Percentiles rank a stretch among this genome's conserved stretches.
These are phyloP conservation scores for Firmiana major DNA, from an alignment of 345 rosid species.

Conservation along the genomic window DNA sequence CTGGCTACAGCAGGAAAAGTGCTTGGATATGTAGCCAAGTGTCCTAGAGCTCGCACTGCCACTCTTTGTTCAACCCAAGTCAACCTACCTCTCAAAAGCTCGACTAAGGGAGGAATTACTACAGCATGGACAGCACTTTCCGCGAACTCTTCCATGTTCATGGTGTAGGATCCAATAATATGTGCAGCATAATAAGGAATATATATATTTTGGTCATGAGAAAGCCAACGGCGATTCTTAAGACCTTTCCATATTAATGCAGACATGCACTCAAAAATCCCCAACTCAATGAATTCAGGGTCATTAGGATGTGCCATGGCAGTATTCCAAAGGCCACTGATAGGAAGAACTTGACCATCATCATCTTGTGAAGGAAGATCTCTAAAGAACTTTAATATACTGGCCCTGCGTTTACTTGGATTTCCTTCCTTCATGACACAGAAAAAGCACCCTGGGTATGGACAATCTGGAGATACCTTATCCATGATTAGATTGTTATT, in stretches of 20 bases:
- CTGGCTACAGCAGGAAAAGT: conserved; percentile 77
- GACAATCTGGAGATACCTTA: conserved; percentile 80
- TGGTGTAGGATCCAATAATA: conserved; percentile 94
- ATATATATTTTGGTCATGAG: conserved; percentile 94
- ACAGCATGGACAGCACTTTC: conserved; percentile 83
- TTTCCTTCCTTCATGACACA: conserved; percentile 99
- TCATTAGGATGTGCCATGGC: conserved; percentile 99
- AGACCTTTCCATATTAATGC: conserved; percentile 95
- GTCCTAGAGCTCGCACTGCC: conserved; percentile 93
- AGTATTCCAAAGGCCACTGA: conserved; percentile 99
- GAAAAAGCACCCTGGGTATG: conserved; percentile 98
- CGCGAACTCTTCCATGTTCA: conserved; percentile 98
- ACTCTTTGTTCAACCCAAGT: conserved; percentile 99
- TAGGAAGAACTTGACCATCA: conserved; percentile 96
- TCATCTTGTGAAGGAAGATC: conserved; percentile 96
- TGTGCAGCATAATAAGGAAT: conserved; percentile 99
- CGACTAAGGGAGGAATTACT: conserved; percentile 81
- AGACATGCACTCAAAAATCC: conserved; percentile 96
- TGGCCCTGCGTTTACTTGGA: conserved; percentile 85
- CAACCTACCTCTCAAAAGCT: conserved; percentile 88
- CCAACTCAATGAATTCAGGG: conserved; percentile 92
- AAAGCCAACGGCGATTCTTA: conserved; percentile 90
- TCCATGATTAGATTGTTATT: conserved; percentile 45
- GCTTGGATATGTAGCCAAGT: conserved; percentile 85
- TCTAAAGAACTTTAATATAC: conserved; percentile 85